Base-by-base conservation (phyloP, 176 grass and related monocot genomes). In the Musa schizocarpa region DNA sequence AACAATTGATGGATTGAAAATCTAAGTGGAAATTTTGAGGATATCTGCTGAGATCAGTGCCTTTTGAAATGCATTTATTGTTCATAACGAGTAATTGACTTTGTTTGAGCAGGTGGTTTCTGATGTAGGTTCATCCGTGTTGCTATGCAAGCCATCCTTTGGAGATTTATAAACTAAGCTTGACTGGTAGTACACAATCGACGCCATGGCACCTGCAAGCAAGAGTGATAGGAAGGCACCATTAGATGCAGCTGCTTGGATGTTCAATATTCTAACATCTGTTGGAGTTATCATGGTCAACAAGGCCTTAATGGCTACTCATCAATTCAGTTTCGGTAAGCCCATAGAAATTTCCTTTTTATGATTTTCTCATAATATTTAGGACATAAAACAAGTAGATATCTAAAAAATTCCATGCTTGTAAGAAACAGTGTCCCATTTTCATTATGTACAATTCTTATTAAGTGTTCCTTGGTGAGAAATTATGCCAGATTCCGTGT, bases 271-370 rank as follows among this genome's bases (percentile, higher is more conserved):
- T 69, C 85, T 95, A 9, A 88, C 88, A 63, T 94, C 91, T 3
- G 91, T 95, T 21, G 91, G 88, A 67, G 84, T 95, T 57, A 94
- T 94, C 74, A 94, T 94, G 87, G 87, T 90, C 61, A 94, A 94
- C 80, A 90, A 94, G 72, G 83, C 87, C 20, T 76, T 94, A 79
- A 95, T 95, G 91, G 88, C 88, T 64, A 88, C 81, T 52, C 72
- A 88, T 84, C 75, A 85, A 43, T 95, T 90, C 83, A 88, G 81
- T 65, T 95, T 95, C 72, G 92, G 92, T 95, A 85, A 87, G 78
- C 71, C 7, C 50, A 27, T 24, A 12, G 68, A 26, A 63, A 8
- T 53, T 53, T 75, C 13, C 9, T 9, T 74, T 54, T 56, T 54
- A 2, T 27, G 5, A 25, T 52, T 74, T 24, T 54, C 52, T 10